Base-by-base conservation (phyloP, 2,329 filamentous ascomycete genomes). In the Teratosphaeria destructans region DNA sequence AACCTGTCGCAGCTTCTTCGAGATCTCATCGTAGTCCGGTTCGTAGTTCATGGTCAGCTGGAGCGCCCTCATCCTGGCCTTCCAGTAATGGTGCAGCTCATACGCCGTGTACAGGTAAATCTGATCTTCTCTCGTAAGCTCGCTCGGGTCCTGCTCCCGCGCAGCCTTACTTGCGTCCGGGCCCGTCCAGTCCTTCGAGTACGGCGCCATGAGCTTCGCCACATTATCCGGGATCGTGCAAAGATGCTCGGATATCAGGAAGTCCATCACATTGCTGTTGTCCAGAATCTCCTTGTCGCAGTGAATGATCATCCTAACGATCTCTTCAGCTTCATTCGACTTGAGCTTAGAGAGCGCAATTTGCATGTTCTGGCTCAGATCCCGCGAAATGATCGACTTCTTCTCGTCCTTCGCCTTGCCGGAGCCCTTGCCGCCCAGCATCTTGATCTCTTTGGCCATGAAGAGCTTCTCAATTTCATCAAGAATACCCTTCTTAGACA, bases 391-490 rank as follows among this genome's bases (percentile, higher is more conserved):
- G 74, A 99, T 85, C 74, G 96, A 91, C 78, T 96, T 97, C 84
- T 97, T 97, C 72, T 96, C 93, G 70, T 90, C 87, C 77, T 92
- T 92, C 52, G 56, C 60, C 76, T 90, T 90, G 67, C 85, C 83
- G 27, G 77, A 74, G 59, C 76, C 72, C 63, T 83, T 82, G 67
- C 84, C 82, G 63, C 90, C 90, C 69, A 97, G 79, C 64, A 87
- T 83, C 78, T 95, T 96, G 76, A 91, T 93, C 74, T 99, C 94
- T 76, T 96, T 97, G 57, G 94, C 93, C 83, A 95, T 85, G 78
- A 99, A 99, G 49, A 97, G 81, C 74, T 95, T 95, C 77, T 99
- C 94, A 58, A 99, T 93, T 76, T 97, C 94, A 66, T 97, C 94
- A 65, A 97, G 80, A 63, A 99, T 95, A 78, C 94, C 94, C 79